Conservation (phyloP, 129 eudicot genomes). For the Sambucus nigra region DNA sequence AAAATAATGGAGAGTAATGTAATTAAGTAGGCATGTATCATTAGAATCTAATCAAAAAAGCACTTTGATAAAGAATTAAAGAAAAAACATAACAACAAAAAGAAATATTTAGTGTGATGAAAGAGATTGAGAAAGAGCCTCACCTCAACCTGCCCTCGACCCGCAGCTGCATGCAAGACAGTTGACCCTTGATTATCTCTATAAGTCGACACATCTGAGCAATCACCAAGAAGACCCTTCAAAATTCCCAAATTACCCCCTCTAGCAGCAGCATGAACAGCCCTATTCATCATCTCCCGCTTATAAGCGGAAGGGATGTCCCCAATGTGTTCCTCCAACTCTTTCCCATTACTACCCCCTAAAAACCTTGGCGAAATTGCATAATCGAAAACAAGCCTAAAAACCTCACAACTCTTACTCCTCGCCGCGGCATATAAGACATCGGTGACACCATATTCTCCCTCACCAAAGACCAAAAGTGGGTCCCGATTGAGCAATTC, state of each 20-base stretch:
- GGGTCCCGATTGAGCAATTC: slow-evolving; percentile 66
- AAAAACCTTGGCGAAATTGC: slow-evolving; percentile 66
- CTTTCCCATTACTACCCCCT: slow-evolving; percentile 26
- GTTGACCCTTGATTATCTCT: slow-evolving; percentile 78
- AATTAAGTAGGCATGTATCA: too few species aligned
- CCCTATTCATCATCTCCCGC: slow-evolving; percentile 84
- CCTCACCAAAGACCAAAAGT: slow-evolving; percentile 92
- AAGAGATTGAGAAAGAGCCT: too few species aligned
- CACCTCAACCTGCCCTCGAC: slow-evolving; percentile 86
- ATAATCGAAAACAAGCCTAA: slow-evolving; percentile 49
- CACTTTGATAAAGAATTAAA: neutral
- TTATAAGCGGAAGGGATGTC: slow-evolving; percentile 60
- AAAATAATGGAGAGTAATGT: too few species aligned
- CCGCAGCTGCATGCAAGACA: slow-evolving; percentile 82
- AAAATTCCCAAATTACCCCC: slow-evolving; percentile 68
- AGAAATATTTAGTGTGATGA: too few species aligned
- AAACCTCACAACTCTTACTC: slow-evolving; percentile 70
- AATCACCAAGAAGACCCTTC: slow-evolving; percentile 64
- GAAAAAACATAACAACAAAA: too few species aligned
- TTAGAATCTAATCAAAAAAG: too few species aligned
- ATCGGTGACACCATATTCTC: slow-evolving; percentile 92
- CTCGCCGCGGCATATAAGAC: slow-evolving; percentile 81
- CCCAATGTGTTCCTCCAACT: slow-evolving; percentile 31
- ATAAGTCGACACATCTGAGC: slow-evolving; percentile 48
- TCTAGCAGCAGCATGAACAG: slow-evolving; percentile 83